These are phyloP conservation scores for Oryza glumipatula DNA, from an alignment of 176 grass and related monocot species.

Conservation along the genomic window DNA sequence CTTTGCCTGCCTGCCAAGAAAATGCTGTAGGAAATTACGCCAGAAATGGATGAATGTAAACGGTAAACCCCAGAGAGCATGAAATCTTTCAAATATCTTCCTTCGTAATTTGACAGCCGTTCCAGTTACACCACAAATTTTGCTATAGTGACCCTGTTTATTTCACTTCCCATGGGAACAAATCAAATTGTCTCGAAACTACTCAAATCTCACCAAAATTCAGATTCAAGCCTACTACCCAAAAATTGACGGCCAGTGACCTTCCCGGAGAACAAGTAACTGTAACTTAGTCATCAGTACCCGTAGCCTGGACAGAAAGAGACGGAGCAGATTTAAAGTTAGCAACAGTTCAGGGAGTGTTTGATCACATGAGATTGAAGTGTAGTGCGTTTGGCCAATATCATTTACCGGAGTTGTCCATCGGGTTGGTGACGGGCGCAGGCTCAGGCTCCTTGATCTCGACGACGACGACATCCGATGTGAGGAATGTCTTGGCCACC, in stretches of 20 bases:
- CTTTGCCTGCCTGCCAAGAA: background rate
- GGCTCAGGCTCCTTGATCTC: constrained; percentile 90
- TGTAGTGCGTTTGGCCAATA: background rate
- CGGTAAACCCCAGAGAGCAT: background rate
- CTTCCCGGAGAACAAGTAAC: background rate
- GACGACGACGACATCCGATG: constrained; percentile 80
- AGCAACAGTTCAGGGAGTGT: background rate
- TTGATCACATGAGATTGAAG: background rate
- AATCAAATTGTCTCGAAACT: constrained; percentile 32
- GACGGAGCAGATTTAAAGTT: background rate
- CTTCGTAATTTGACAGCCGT: background rate
- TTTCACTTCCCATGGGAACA: constrained; percentile 30
- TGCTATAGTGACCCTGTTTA: constrained; percentile 30
- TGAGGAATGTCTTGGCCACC: constrained; percentile 96
- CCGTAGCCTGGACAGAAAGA: constrained; percentile 55
- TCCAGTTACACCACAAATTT: constrained; percentile 36
- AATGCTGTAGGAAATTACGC: background rate
- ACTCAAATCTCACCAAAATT: constrained; percentile 27
- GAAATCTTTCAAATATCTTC: constrained; percentile 10
- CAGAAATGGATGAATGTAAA: background rate
- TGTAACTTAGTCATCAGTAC: constrained; percentile 49
- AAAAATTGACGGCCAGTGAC: constrained; percentile 26
- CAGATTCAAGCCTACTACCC: constrained; percentile 24
- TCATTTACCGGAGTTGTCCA: constrained; percentile 86
- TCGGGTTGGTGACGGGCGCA: constrained; percentile 61